Evolutionary conservation across 441 rosid genomes (phyloP).

Genomic region (Eutrema salsugineum): DNA sequence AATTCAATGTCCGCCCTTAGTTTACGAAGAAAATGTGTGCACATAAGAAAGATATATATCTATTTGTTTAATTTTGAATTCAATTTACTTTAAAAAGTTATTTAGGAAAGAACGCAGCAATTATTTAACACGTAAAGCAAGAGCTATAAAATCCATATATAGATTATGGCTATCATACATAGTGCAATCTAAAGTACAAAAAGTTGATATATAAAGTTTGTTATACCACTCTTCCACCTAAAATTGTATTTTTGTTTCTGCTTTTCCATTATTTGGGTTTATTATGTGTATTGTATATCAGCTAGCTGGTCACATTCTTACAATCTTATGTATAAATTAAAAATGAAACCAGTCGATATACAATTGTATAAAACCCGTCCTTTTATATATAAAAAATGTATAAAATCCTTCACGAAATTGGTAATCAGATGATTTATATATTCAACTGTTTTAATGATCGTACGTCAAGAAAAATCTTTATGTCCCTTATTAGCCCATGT

Average conservation of each 20-base stretch:
- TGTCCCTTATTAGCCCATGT: no score
- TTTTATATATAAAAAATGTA: no score
- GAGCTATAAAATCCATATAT: slow-evolving; percentile 9
- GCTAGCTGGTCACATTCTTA: no score
- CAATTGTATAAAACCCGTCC: no score
- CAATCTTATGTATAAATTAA: no score
- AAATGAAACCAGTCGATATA: no score
- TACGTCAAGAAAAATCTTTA: no score
- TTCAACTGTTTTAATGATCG: neutral
- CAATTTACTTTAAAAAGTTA: neutral
- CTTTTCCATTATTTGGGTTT: neutral
- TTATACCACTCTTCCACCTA: slow-evolving; percentile 13
- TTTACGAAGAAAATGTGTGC: neutral
- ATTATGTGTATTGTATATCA: neutral
- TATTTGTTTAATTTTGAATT: neutral
- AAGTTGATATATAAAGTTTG: neutral
- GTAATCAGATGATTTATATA: neutral
- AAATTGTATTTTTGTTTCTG: slow-evolving; percentile 9
- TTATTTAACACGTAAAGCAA: slow-evolving; percentile 10
- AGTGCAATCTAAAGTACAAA: slow-evolving; percentile 23
- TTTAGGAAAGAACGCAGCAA: neutral
- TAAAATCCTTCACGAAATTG: neutral
- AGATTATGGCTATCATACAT: slow-evolving; percentile 12
- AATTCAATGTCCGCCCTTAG: neutral
- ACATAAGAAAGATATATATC: neutral